phyloP scores from a whole-genome alignment of 345 rosid genomes.

The Brassica carinata region DNA sequence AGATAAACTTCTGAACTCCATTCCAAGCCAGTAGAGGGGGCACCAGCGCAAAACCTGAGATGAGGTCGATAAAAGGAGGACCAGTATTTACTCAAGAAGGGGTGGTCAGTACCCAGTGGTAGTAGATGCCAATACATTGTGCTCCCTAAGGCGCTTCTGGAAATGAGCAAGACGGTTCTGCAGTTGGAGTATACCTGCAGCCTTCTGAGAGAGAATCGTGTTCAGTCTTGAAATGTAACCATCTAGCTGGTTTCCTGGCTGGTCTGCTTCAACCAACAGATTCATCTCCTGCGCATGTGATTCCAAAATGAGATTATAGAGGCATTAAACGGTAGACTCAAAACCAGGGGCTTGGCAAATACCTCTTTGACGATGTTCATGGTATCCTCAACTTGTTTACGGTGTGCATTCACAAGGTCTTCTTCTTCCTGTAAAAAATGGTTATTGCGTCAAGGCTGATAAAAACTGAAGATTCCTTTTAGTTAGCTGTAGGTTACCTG shows the following conservation, averaged over 20 bases:
- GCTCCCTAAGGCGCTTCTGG: conserved; percentile 91
- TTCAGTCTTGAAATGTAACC: conserved; percentile 71
- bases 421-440: conserved; percentile 79
- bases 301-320: neutral
- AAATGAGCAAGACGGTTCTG: conserved; percentile 81
- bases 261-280: conserved; percentile 88
- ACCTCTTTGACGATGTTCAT: conserved; percentile 98
- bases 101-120: conserved; percentile 58
- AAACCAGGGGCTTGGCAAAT: conserved; percentile 11
- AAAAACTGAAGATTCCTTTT: neutral
- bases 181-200: conserved; percentile 81
- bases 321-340: neutral
- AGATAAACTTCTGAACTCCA: conserved; percentile 27
- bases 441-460: conserved; percentile 10
- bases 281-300: conserved; percentile 78
- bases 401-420: conserved; percentile 94
- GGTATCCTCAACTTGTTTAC: conserved; percentile 92
- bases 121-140: conserved; percentile 72
- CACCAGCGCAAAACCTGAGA: conserved; percentile 26
- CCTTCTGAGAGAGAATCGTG: conserved; percentile 81
- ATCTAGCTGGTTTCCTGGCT: conserved; percentile 93
- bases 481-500: conserved; percentile 50
- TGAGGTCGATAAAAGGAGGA: conserved; percentile 40
- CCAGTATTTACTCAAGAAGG: conserved; percentile 24
- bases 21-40: conserved; percentile 16